Evolutionary conservation across 352 stramenopile species (phyloP).

Genomic region (Elongisporangium senticosum): DNA sequence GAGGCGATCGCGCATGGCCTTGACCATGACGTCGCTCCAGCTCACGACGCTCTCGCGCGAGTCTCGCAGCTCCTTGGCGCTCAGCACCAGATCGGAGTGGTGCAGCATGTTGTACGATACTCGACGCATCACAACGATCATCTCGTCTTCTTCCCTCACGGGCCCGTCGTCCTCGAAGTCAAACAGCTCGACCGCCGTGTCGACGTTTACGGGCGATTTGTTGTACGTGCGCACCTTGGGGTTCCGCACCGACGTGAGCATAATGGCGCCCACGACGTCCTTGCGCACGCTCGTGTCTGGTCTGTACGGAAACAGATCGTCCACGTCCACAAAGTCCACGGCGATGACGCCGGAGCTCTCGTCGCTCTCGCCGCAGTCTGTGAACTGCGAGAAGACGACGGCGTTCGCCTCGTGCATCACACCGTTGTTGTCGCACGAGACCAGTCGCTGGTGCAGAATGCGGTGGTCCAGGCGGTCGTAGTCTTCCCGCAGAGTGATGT

Average conservation of each 20-base stretch:
- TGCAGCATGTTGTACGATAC: constrained; percentile 25
- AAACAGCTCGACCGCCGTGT: not conserved
- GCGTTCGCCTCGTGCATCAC: constrained; percentile 27
- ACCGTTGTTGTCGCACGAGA: constrained; percentile 13
- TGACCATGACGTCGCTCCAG: constrained; percentile 1
- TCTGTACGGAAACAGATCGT: constrained; percentile 29
- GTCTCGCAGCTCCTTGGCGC: constrained; percentile 5
- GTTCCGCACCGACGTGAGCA: constrained; percentile 16
- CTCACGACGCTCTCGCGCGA: constrained; percentile 5
- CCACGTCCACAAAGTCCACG: constrained; percentile 29
- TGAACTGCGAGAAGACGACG: constrained; percentile 26
- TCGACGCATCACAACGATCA: constrained; percentile 26
- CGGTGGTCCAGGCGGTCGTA: constrained; percentile 25
- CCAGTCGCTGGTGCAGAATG: constrained; percentile 26
- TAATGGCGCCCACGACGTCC: constrained; percentile 20
- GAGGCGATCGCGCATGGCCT: constrained; percentile 1
- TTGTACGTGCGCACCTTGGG: constrained; percentile 7
- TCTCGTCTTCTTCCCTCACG: constrained; percentile 12
- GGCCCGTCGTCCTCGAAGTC: not conserved
- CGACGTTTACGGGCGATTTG: constrained; percentile 7
- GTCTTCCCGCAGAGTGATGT: constrained; percentile 39
- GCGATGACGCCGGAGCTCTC: not conserved
- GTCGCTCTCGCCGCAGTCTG: constrained; percentile 1
- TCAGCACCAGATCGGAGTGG: constrained; percentile 22
- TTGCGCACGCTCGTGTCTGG: constrained; percentile 18